Percentiles rank a stretch among this genome's conserved stretches.
phyloP scores from a whole-genome alignment of 176 grass and related monocot genomes.

The Pontederia crassipes region DNA sequence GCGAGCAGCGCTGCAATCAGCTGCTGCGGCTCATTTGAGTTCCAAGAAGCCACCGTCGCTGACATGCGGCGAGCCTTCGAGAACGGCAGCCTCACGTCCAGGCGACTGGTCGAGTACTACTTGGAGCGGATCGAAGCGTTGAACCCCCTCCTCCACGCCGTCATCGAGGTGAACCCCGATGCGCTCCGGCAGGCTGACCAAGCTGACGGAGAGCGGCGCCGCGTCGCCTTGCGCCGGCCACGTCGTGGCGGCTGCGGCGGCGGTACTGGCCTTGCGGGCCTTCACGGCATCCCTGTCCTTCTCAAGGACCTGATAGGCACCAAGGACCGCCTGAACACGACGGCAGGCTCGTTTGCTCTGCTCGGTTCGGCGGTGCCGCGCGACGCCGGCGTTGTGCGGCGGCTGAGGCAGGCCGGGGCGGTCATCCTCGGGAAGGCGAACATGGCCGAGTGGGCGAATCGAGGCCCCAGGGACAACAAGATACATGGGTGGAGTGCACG shows the following conservation, averaged over 20 bases:
- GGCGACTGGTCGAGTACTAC: constrained; percentile 38
- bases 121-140: constrained; percentile 28
- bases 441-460: constrained; percentile 39
- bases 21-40: constrained; percentile 21
- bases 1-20: neutral
- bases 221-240: too few relatives aligned
- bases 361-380: constrained; percentile 36
- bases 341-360: constrained; percentile 51
- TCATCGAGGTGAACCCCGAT: constrained; percentile 68
- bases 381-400: constrained; percentile 41
- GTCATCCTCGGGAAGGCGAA: constrained; percentile 60
- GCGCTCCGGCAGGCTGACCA: constrained; percentile 33
- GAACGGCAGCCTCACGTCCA: constrained; percentile 36
- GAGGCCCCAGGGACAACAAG: too few relatives aligned
- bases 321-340: constrained; percentile 52
- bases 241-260: too few relatives aligned
- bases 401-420: constrained; percentile 40
- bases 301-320: constrained; percentile 69
- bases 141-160: constrained; percentile 37
- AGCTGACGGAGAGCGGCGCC: constrained; percentile 28
- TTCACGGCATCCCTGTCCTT: constrained; percentile 60
- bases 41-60: constrained; percentile 50
- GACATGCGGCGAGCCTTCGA: constrained; percentile 40
- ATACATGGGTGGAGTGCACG: constrained; percentile 35
- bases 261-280: neutral